Conservation (phyloP, 2,329 filamentous ascomycete genomes). For the Cyphellophora attinorum region DNA sequence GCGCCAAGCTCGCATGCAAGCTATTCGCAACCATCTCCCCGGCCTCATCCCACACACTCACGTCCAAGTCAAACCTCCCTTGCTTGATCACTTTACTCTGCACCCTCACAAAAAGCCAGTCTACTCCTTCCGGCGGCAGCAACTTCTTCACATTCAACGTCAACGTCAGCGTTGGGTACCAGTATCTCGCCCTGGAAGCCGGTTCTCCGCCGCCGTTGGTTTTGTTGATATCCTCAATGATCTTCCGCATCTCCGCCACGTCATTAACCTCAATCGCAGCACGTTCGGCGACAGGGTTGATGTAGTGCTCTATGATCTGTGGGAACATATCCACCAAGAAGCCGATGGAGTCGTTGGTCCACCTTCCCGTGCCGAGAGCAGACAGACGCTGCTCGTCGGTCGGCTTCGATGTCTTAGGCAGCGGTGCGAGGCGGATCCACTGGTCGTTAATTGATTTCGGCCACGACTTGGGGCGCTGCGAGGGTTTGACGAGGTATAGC, state of each 20-base stretch:
- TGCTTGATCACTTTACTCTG: slow-evolving; percentile 58
- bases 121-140: slow-evolving; percentile 55
- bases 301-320: slow-evolving; percentile 49
- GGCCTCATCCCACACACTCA: slow-evolving; percentile 54
- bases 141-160: slow-evolving; percentile 70
- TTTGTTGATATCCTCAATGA: slow-evolving; percentile 16
- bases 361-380: slow-evolving; percentile 32
- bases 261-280: slow-evolving; percentile 26
- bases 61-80: slow-evolving; percentile 65
- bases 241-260: slow-evolving; percentile 21
- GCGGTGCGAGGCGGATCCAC: slow-evolving; percentile 55
- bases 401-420: slow-evolving; percentile 7
- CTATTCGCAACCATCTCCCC: slow-evolving; percentile 60
- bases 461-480: slow-evolving; percentile 24
- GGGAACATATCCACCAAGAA: slow-evolving; percentile 63
- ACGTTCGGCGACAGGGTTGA: slow-evolving; percentile 19
- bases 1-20: slow-evolving; percentile 56
- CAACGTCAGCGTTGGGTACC: slow-evolving; percentile 68
- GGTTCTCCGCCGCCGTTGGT: slow-evolving; percentile 16
- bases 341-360: slow-evolving; percentile 55
- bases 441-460: slow-evolving; percentile 41
- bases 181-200: slow-evolving; percentile 34
- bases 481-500: slow-evolving; percentile 42
- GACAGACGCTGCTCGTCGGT: no score
- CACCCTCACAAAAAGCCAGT: slow-evolving; percentile 62